Percentiles rank a stretch among this genome's conserved stretches.
Conservation (phyloP, 2,329 filamentous ascomycete species). For the Dothistroma septosporum region DNA sequence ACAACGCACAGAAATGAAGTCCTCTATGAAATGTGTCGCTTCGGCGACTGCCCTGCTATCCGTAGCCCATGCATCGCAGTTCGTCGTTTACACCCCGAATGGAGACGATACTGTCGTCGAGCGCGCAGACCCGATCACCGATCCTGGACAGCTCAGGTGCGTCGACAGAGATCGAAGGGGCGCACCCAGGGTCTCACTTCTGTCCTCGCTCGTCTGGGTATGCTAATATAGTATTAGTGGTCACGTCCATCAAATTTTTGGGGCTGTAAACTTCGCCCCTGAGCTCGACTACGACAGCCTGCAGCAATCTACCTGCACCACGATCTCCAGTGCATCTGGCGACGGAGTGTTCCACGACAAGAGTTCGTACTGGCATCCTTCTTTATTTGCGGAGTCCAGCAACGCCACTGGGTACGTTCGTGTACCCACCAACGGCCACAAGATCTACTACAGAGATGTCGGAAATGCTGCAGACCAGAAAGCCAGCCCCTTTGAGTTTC, state of each 20-base stretch:
- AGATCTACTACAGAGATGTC: constrained; percentile 64
- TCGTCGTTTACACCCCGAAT: constrained; percentile 28
- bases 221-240: constrained; percentile 38
- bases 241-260: constrained; percentile 69
- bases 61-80: constrained; percentile 20
- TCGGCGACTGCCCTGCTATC: constrained; percentile 18
- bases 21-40: constrained; percentile 10
- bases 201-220: background rate
- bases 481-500: constrained; percentile 66
- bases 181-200: background rate
- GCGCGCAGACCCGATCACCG: constrained; percentile 64
- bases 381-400: constrained; percentile 62
- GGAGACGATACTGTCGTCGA: constrained; percentile 45
- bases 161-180: constrained; percentile 8
- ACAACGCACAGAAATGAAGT: background rate
- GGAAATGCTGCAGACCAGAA: constrained; percentile 49
- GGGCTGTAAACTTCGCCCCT: constrained; percentile 62
- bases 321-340: constrained; percentile 24
- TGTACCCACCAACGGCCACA: constrained; percentile 60
- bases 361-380: constrained; percentile 74
- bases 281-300: constrained; percentile 60
- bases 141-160: constrained; percentile 46
- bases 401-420: constrained; percentile 58
- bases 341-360: constrained; percentile 54
- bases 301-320: constrained; percentile 52